Evolutionary conservation across 2,329 filamentous ascomycete species (phyloP).

Genomic region (Fusarium pininemorale): DNA sequence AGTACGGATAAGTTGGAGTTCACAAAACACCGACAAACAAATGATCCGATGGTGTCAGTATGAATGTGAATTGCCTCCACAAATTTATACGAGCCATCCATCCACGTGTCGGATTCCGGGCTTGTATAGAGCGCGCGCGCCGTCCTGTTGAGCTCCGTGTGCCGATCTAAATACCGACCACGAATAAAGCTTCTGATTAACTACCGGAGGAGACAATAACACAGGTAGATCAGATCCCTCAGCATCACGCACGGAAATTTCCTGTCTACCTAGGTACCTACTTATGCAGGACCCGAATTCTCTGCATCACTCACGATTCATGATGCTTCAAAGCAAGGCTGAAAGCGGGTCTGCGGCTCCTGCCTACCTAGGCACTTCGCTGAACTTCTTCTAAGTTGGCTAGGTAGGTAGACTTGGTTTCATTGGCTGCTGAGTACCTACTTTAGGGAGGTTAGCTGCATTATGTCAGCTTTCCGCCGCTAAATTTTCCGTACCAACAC

Average conservation of each 20-base stretch:
- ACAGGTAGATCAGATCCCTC: neutral
- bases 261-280: too few species aligned
- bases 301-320: neutral
- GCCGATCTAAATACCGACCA: neutral
- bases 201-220: neutral
- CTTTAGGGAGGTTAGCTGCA: neutral
- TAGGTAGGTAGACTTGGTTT: neutral
- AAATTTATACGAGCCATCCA: neutral
- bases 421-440: neutral
- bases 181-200: neutral
- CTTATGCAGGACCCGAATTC: neutral
- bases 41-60: neutral
- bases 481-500: conserved; percentile 40
- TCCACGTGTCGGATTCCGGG: conserved; percentile 8
- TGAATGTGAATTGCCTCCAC: neutral
- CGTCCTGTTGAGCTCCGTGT: neutral
- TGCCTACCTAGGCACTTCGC: neutral
- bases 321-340: neutral
- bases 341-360: neutral
- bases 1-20: neutral
- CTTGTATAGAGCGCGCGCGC: neutral
- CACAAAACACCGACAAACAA: neutral
- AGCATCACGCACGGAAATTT: neutral
- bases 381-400: neutral
- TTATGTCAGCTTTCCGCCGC: conserved; percentile 40